Evolutionary conservation across 2,329 filamentous ascomycete genomes (phyloP), one percentile per base, ranked within the genome.

Genomic region (Penicillium sclerotigenum): DNA sequence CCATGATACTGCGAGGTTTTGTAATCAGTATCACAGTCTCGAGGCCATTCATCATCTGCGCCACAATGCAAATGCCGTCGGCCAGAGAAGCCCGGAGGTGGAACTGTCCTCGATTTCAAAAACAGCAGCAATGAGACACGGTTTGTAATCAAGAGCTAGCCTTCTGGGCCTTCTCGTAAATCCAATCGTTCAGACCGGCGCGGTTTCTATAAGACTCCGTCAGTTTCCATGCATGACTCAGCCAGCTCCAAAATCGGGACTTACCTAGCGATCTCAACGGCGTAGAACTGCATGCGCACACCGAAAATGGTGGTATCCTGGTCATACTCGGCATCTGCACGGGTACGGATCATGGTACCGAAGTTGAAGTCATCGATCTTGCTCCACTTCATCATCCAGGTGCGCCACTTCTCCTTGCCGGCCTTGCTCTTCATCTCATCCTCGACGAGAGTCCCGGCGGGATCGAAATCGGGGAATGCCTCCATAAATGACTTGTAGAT

Each of bases 341-440:
- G 89, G 55, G 84, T 82, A 56, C 94, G 86, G 67, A 99, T 74
- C 83, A 99, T 92, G 33, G 94, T 97, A 54, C 94, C 94, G 75
- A 97, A 99, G 80, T 97, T 99, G 81, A 87, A 99, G 77, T 99
- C 95, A 61, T 94, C 88, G n/a, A 99, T 81, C 77, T 84, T 93
- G 76, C 96, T 92, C 79, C 97, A 99, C 60, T 82, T 80, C 82
- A 89, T 92, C 83, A 97, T 89, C 79, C 97, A 99, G 63, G 88
- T 89, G 68, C 94, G 86, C 94, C 94, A 99, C 72, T 84, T 83
- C 77, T 95, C 91, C 81, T 99, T 99, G 72, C 93, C 93, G 14
- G 80, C 77, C 79, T 96, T 95, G 83, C 90, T 97, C 87, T 99
- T 99, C 93, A 99, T 97, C 67, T 89, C 82, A 65, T 96, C 88